Percentiles rank a stretch among this genome's conserved stretches.
Conservation (phyloP, 768 basidiomycete genomes). For the Leucosporidium creatinivorum region DNA sequence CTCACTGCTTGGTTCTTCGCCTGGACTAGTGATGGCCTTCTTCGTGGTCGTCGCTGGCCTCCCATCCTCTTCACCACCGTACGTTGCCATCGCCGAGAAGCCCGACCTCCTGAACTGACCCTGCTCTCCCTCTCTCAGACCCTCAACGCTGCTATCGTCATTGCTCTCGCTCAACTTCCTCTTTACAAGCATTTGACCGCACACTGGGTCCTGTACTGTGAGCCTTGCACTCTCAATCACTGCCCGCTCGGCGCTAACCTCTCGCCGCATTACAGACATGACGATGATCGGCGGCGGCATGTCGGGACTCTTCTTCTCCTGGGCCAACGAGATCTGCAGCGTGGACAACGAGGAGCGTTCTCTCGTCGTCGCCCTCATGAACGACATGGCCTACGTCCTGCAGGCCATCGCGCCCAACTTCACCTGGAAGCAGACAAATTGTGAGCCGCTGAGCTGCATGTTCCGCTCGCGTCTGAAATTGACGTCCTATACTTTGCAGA, state of each 20-base stretch:
- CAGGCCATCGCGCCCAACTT: conserved; percentile 39
- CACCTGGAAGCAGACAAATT: conserved; percentile 32
- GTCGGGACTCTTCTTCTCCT: conserved; percentile 35
- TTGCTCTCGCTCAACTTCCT: background rate
- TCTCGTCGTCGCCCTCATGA: conserved; percentile 34
- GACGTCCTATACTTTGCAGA: too few relatives aligned
- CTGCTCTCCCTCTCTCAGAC: background rate
- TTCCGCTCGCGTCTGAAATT: too few relatives aligned
- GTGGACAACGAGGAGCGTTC: conserved; percentile 36
- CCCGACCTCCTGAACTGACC: too few relatives aligned
- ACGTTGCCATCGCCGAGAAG: too few relatives aligned
- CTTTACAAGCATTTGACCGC: conserved; percentile 31
- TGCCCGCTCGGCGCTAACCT: background rate
- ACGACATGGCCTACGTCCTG: conserved; percentile 37
- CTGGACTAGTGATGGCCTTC: background rate
- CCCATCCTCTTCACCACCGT: conserved; percentile 26
- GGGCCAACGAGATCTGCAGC: conserved; percentile 36
- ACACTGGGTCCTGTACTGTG: conserved; percentile 31
- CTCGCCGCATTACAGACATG: background rate
- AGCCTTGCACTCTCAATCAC: background rate
- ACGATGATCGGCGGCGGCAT: conserved; percentile 17
- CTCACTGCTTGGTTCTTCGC: conserved; percentile 24
- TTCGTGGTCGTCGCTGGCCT: background rate
- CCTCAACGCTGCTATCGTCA: conserved; percentile 11
- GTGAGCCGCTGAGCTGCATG: too few relatives aligned